Percentiles rank a stretch among this genome's conserved stretches.
These are phyloP conservation scores for Penicillium sp. DNA, from an alignment of 2,329 filamentous ascomycete genomes.

Conservation along the genomic window DNA sequence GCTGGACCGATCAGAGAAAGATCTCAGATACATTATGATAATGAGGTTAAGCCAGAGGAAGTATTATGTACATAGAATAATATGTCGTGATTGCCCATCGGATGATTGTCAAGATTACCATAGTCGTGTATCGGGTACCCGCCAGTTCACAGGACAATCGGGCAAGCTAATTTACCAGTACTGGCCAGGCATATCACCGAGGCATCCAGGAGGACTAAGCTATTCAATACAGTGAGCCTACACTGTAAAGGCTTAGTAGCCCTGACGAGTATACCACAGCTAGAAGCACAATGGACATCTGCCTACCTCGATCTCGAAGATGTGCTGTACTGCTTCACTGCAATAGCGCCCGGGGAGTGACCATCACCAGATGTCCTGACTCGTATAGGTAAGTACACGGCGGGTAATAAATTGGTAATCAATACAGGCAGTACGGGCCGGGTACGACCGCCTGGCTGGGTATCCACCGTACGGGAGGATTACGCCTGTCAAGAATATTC, in stretches of 20 bases:
- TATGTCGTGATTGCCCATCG: no score
- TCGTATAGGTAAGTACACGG: neutral
- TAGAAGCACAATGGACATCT: neutral
- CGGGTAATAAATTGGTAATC: neutral
- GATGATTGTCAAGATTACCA: neutral
- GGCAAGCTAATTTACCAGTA: neutral
- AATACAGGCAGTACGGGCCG: neutral
- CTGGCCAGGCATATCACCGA: neutral
- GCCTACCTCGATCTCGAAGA: neutral
- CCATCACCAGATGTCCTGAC: neutral
- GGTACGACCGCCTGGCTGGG: neutral
- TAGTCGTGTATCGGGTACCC: neutral
- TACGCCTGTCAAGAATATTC: conserved; percentile 16
- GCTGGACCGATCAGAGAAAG: no score
- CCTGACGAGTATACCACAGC: no score
- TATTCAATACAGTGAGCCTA: neutral
- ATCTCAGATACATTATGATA: neutral
- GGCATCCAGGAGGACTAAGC: neutral
- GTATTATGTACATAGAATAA: no score
- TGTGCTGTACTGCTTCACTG: neutral
- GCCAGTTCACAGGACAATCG: neutral
- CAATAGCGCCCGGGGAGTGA: neutral
- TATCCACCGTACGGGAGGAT: conserved; percentile 13
- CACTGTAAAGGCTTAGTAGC: neutral
- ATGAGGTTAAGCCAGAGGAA: neutral